These are phyloP conservation scores for Cicer cuneatum DNA, from an alignment of 306 rosid species.

Conservation along the genomic window DNA sequence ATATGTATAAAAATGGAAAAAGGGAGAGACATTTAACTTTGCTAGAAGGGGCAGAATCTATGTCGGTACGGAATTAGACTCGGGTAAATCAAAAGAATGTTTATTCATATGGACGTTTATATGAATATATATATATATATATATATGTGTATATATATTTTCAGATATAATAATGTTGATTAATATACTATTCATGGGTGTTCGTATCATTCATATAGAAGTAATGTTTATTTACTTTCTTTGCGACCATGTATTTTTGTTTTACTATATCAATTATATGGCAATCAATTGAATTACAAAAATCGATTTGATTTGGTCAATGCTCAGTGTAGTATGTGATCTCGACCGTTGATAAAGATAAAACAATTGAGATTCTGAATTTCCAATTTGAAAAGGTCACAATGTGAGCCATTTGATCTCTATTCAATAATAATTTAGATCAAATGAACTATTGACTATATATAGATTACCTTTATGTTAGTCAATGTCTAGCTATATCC, in stretches of 20 bases:
- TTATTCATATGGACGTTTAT: not conserved
- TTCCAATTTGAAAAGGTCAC: not conserved
- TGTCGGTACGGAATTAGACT: conserved; percentile 25
- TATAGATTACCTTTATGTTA: not conserved
- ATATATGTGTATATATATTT: no score
- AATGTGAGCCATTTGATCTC: not conserved
- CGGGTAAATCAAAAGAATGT: not conserved
- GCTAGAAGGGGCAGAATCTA: conserved; percentile 1
- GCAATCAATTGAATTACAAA: not conserved
- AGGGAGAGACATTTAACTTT: not conserved
- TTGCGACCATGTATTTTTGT: not conserved
- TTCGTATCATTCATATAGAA: not conserved
- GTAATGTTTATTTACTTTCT: not conserved
- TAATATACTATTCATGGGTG: not conserved
- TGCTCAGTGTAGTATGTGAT: not conserved
- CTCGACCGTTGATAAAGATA: not conserved
- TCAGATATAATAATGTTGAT: not conserved
- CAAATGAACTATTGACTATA: not conserved
- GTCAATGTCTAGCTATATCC: not conserved
- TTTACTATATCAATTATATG: not conserved
- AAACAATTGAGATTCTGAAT: not conserved
- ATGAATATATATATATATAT: no score
- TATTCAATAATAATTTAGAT: not conserved
- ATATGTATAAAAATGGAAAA: not conserved
- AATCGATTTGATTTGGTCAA: not conserved